Evolutionary conservation across 2,329 filamentous ascomycete species (phyloP).

Genomic region (Neopestalotiopsis sp.): DNA sequence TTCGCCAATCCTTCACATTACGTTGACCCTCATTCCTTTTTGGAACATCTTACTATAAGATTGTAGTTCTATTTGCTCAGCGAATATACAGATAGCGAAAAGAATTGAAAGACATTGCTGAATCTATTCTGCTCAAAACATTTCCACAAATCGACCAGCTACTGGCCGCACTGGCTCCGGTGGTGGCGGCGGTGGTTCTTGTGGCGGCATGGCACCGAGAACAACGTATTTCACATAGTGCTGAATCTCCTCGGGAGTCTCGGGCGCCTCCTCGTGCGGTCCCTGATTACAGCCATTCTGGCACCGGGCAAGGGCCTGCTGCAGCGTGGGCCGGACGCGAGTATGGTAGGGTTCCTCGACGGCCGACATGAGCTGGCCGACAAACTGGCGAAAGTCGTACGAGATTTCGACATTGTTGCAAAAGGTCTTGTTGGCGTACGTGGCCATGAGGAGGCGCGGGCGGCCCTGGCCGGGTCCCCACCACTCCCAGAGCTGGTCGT

Average conservation of each 20-base stretch:
- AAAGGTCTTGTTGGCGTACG: not conserved
- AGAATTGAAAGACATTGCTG: not conserved
- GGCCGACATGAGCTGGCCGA: slow-evolving; percentile 1
- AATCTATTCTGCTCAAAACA: too few species aligned
- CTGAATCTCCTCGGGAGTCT: not conserved
- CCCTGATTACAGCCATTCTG: too few species aligned
- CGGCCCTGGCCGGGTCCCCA: not conserved
- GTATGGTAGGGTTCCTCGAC: not conserved
- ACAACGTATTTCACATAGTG: not conserved
- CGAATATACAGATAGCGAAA: not conserved
- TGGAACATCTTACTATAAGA: not conserved
- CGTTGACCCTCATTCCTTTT: not conserved
- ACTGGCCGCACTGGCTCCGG: not conserved
- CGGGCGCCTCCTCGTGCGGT: not conserved
- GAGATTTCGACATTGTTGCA: not conserved
- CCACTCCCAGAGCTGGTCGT: not conserved
- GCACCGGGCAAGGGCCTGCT: not conserved
- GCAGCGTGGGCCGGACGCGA: not conserved
- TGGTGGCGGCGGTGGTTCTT: not conserved
- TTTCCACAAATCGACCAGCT: too few species aligned
- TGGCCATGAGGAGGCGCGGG: not conserved
- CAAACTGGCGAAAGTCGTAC: not conserved
- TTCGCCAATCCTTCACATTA: not conserved
- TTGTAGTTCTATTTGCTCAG: not conserved
- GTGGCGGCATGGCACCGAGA: not conserved